Base-by-base conservation (phyloP, 1,284 basidiomycete genomes). In the Ustilago loliicola region DNA sequence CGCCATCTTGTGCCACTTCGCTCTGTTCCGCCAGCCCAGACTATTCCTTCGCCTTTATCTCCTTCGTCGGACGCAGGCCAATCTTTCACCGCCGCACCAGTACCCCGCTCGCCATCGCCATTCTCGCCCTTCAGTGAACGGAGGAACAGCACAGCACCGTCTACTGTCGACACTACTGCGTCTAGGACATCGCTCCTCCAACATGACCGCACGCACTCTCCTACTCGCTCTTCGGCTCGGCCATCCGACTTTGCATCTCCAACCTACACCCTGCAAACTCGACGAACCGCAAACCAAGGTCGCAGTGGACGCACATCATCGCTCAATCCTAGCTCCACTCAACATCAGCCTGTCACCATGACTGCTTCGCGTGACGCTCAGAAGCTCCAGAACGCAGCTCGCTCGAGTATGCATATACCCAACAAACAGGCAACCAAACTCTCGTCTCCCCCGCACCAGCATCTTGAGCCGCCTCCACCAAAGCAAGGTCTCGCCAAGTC, bases 1-100 rank as follows among this genome's bases (percentile, higher is more conserved):
- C 65, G 40, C 17, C 72, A 75, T 30, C 60, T 70, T 13, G 21
- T 75, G 34, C 67, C 72, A 7, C 61, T 75, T 25, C 63, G 67
- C 17, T 66, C 67, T 5, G 63, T 75, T 2, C 66, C 58, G 7
- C 72, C 72, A 27, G 51, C 34, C 9, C 63, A 62, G 30, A 70
- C 72, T 9, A 42, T 74, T 7, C 63, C 72, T 27, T 72, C 64
- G 2, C 70, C 69, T 5, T 15, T 57, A 23, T 64, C 70, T 6
- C 58, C 55, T 0, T 36, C 23, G 4, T 52, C 48, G 1, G 61
- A 56, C 1, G 23, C 29, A 10, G 51, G 27, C 3, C 60, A n/a
- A 0, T 34, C 59, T 8, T 40, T 36, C 9, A 13, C 42, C 5
- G 6, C 29, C 48, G 40, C 56, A 21, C 13, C 17, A 52, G 40